Base-by-base conservation (phyloP, 2,329 filamentous ascomycete genomes). In the Venturiaceae sp. region DNA sequence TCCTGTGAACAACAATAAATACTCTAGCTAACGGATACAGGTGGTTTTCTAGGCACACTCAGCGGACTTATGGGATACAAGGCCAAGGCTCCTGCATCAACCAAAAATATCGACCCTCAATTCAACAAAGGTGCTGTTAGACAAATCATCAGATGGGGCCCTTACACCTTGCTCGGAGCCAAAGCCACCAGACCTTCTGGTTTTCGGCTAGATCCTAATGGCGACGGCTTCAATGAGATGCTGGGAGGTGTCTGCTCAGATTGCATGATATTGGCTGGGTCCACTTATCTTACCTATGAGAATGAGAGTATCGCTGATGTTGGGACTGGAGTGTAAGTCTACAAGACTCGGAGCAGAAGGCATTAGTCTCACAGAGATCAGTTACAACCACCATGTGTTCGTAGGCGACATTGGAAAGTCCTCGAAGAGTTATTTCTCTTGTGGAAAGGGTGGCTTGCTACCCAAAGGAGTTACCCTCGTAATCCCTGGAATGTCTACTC, bases 101-200 rank as follows among this genome's bases (percentile, higher is more conserved):
- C 33, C 23, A 47, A 14, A 26, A 47, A 23, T 14, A 13, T 41
- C 5, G 36, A 32, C 5, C 54, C 54, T 6, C 9, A 28, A 9
- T 28, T 47, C 11, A 36, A 30, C 30, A 32, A 50, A 11, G 52
- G 8, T 5, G 52, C 52, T 14, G 33, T 57, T 19, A 54, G 57
- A 13, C 26, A 59, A 23, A 55, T 23, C 30, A n/a, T 55, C 3
- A 30, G 34, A 30, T 59, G 57, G 57, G 57, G 57, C 9, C 57
- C 57, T 5, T 59, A 59, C 57, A 55, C 13, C 3, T 33, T 59
- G 4, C 28, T 3, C 3, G 23, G 5, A 3, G 4, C 47, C 2
- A 58, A 37, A 3, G 50, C 26, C 5, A 21, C 14, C 13, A 41
- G 19, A 8, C 52, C 11, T 13, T 16, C 54, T 46, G 36, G 11